A percentile compares a stretch with the other conserved stretches of the same genome.
phyloP scores from a whole-genome alignment of 2,329 filamentous ascomycete genomes.

The Dactylonectria estremocensis region DNA sequence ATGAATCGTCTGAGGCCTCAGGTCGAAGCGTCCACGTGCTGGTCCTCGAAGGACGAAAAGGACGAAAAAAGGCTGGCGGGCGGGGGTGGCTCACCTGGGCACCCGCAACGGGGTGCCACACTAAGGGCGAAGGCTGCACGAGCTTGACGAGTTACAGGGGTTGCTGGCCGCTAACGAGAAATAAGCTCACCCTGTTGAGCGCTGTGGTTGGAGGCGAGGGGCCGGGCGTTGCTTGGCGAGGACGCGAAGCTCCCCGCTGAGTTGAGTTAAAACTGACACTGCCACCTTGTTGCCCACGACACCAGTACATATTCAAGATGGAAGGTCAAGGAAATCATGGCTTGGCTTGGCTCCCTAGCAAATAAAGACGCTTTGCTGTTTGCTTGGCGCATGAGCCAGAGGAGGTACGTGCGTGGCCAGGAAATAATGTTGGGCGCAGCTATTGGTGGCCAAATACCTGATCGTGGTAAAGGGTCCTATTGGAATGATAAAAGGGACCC shows the following conservation, averaged over 20 bases:
- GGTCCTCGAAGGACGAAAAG: neutral
- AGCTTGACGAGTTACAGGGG: neutral
- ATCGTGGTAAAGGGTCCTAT: too few relatives aligned
- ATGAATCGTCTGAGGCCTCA: neutral
- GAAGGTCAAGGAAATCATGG: neutral
- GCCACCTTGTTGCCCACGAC: neutral
- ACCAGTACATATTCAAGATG: neutral
- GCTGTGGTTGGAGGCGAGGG: neutral
- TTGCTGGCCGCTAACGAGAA: slow-evolving; percentile 6
- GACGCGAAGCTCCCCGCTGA: neutral
- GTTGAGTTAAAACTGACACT: neutral
- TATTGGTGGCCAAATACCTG: neutral
- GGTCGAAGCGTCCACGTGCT: slow-evolving; percentile 15
- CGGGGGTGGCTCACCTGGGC: neutral
- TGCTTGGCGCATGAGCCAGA: neutral
- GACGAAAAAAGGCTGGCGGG: slow-evolving; percentile 13
- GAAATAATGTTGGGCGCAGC: neutral
- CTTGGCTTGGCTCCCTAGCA: neutral
- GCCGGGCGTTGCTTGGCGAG: neutral
- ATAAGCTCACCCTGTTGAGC: slow-evolving; percentile 21
- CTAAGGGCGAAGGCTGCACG: slow-evolving; percentile 3
- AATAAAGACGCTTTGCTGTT: neutral
- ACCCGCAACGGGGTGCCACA: slow-evolving; percentile 4
- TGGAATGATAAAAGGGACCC: too few relatives aligned
- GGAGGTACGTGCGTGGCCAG: neutral